These are phyloP conservation scores for Kwoniella mangroviensis DNA, from an alignment of 768 basidiomycete genomes.

Conservation along the genomic window DNA sequence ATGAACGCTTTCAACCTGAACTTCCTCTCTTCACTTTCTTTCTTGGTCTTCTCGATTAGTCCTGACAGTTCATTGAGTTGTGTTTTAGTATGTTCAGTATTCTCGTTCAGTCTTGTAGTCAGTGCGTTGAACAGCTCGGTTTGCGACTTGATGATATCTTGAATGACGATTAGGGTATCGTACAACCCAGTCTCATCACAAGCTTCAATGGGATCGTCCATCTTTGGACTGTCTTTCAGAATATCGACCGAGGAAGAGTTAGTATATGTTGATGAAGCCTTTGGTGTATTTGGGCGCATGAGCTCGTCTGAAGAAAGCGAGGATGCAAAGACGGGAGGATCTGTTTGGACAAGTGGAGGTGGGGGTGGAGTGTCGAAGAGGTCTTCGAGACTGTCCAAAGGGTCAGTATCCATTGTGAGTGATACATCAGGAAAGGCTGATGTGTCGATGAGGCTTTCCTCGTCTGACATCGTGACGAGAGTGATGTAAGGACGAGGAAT, in stretches of 20 bases:
- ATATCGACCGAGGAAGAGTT: no score
- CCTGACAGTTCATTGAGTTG: not conserved
- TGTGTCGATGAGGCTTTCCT: not conserved
- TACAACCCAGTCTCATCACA: not conserved
- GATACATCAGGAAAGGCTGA: not conserved
- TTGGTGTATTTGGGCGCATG: no score
- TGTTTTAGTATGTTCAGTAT: not conserved
- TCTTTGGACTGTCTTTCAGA: no score
- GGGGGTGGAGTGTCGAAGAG: not conserved
- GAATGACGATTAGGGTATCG: not conserved
- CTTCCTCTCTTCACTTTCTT: not conserved
- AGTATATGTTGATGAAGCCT: no score
- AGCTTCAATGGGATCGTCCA: not conserved
- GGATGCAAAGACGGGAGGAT: not conserved
- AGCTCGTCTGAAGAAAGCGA: not conserved
- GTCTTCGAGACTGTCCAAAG: not conserved
- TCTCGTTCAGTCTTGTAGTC: not conserved
- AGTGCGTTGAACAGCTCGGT: not conserved
- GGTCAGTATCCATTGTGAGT: not conserved
- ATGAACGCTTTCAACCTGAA: not conserved
- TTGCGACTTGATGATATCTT: slow-evolving; percentile 6
- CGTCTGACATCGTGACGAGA: no score
- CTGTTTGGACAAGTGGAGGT: not conserved
- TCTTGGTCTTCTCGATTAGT: not conserved
- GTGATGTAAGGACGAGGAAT: no score